Evolutionary conservation across 2,329 filamentous ascomycete genomes (phyloP).

Genomic region (Paecilomyces niveus): DNA sequence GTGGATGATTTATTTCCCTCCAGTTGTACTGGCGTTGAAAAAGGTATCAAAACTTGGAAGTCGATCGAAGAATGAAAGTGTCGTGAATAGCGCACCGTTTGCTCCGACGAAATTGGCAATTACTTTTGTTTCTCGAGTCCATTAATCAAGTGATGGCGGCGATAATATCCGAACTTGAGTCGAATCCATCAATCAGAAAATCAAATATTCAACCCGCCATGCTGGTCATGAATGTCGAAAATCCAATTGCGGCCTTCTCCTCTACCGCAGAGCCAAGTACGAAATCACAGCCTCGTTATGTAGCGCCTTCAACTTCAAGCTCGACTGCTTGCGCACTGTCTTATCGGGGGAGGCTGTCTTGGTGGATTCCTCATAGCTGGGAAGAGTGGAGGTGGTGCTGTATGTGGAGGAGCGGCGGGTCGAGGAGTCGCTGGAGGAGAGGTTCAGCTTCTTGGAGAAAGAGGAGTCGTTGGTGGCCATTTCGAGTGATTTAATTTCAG

Average conservation of each 20-base stretch:
- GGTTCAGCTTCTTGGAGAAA: constrained; percentile 12
- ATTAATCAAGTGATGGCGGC: not conserved
- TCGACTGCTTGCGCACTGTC: not conserved
- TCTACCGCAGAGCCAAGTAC: not conserved
- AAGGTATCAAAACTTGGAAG: too few relatives aligned
- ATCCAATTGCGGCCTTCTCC: not conserved
- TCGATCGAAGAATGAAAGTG: too few relatives aligned
- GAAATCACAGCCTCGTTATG: not conserved
- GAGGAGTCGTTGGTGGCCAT: not conserved
- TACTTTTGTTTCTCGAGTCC: too few relatives aligned
- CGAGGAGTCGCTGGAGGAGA: constrained; percentile 8
- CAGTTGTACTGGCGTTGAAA: too few relatives aligned
- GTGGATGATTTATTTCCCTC: too few relatives aligned
- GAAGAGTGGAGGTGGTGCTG: not conserved
- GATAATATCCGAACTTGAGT: not conserved
- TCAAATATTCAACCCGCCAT: not conserved
- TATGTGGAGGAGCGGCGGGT: not conserved
- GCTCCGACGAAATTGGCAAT: too few relatives aligned
- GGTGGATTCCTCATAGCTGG: not conserved
- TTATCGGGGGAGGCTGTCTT: not conserved
- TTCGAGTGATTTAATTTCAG: not conserved
- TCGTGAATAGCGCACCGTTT: too few relatives aligned
- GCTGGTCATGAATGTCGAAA: not conserved
- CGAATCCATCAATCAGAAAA: not conserved
- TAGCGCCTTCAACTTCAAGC: not conserved